These are phyloP conservation scores for Daldinia caldariorum DNA, from an alignment of 495 filamentous ascomycete species.

Conservation along the genomic window DNA sequence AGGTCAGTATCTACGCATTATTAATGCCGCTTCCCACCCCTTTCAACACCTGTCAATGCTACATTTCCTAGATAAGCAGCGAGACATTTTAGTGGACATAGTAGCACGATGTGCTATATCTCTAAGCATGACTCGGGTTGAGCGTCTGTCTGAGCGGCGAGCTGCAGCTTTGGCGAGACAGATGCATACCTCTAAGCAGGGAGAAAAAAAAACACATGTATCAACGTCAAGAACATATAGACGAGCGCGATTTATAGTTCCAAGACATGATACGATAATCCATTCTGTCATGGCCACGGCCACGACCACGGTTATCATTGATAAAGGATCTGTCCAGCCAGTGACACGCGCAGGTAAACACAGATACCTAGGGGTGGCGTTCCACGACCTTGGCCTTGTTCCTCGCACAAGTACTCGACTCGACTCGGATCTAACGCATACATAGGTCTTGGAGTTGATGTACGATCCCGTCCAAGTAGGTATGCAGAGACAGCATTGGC, in stretches of 20 bases:
- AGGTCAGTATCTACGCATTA: background rate
- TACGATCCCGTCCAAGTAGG: background rate
- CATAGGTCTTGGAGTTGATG: background rate
- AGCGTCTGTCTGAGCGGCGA: conserved; percentile 1
- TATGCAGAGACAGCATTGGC: background rate
- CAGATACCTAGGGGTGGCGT: background rate
- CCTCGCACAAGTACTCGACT: background rate
- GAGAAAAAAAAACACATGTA: background rate
- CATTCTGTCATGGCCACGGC: background rate
- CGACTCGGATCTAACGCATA: conserved; percentile 1
- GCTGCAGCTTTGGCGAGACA: conserved; percentile 22
- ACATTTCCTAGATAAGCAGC: conserved; percentile 17
- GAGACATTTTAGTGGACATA: conserved; percentile 7
- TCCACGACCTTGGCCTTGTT: background rate
- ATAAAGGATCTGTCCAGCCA: background rate
- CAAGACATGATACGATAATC: conserved; percentile 6
- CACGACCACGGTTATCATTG: conserved; percentile 5
- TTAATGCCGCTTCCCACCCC: background rate
- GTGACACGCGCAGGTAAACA: background rate
- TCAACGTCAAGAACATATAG: background rate
- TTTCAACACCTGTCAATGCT: background rate
- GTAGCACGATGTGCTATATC: conserved; percentile 11
- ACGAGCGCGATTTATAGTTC: background rate
- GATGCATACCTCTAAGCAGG: background rate
- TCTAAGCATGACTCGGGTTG: conserved; percentile 1